Evolutionary conservation across 345 rosid species (phyloP), one percentile per base, ranked within the genome.

Genomic region (Rhodamnia argentea): DNA sequence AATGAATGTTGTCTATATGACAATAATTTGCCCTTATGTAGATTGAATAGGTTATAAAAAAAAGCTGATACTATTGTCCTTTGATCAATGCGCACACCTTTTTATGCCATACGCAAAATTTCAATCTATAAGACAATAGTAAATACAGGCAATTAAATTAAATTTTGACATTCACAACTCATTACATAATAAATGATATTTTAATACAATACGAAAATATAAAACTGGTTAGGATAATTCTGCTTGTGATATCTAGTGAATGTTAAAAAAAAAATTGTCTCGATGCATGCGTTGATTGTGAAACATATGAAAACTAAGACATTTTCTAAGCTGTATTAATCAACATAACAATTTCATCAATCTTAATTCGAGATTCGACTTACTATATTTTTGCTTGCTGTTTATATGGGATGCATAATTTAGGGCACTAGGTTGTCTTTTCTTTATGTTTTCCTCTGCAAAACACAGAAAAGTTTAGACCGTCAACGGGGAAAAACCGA

Each of bases 401-500:
- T 3, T 10, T 62, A 3, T 27, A 14, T 27, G 40, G 40, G 75
- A 64, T 29, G 23, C 12, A 64, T 20, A 27, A n/a, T 7, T 64
- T 64, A 29, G 76, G 76, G 76, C 76, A 29, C 12, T 11, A n/a
- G 26, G 47, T 18, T 42, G 26, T 32, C 47, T 10, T 23, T 70
- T 70, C 12, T 12, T 0, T 3, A 42, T 5, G 52, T 51, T 51
- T 70, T 70, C 81, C 47, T 18, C 47, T 70, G 7, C 81, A 37
- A 8, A 52, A 52, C 15, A 20, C 42, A 3, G 8, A 29, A 2
- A 15, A 18, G 81, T 8, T 18, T 4, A 42, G 24, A 44, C 78
- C 78, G 78, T 70, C 81, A 70, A 70, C 81, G 81, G 81, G 81
- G 47, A 18, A 70, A 70, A 37, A 70, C 81, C 81, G 47, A 70